Percentiles rank a stretch among this genome's conserved stretches.
Conservation (phyloP, 192 early-diverging fungal genomes). For the Mortierella claussenii region DNA sequence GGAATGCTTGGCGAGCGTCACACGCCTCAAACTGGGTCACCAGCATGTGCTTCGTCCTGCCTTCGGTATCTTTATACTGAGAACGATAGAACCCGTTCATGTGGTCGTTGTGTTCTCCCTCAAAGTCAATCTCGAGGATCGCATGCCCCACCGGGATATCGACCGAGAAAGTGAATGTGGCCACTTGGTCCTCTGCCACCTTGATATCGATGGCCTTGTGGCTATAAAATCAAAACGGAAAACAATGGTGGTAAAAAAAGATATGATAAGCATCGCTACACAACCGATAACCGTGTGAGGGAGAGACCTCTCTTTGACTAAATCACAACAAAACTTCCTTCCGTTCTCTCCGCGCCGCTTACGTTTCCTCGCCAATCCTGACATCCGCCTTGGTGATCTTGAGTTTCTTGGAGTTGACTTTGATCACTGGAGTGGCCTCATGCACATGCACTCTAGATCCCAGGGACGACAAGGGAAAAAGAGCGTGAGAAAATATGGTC, state of each 20-base stretch:
- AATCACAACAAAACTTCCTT: too few relatives aligned
- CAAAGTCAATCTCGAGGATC: slow-evolving; percentile 36
- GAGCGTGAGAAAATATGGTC: not conserved
- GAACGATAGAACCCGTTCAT: slow-evolving; percentile 89
- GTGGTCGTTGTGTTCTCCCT: slow-evolving; percentile 61
- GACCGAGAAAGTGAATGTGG: slow-evolving; percentile 65
- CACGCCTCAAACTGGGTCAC: slow-evolving; percentile 86
- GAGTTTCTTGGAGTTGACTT: slow-evolving; percentile 35
- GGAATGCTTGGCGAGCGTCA: slow-evolving; percentile 76
- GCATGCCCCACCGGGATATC: slow-evolving; percentile 55
- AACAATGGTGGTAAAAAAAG: too few relatives aligned
- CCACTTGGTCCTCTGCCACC: slow-evolving; percentile 49
- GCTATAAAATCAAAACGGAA: slow-evolving; percentile 34
- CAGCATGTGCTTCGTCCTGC: slow-evolving; percentile 64
- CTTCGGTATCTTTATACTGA: slow-evolving; percentile 67
- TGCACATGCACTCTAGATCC: slow-evolving; percentile 21
- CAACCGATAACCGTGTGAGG: too few relatives aligned
- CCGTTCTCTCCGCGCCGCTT: too few relatives aligned
- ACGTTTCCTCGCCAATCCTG: slow-evolving; percentile 15
- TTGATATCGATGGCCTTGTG: slow-evolving; percentile 51
- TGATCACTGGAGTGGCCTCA: slow-evolving; percentile 16
- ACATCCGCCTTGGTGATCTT: slow-evolving; percentile 11
- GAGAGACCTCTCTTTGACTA: too few relatives aligned
- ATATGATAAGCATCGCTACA: too few relatives aligned
- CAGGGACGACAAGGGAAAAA: not conserved